Evolutionary conservation across 129 eudicot species (phyloP).

Genomic region (Ambrosia trifida): DNA sequence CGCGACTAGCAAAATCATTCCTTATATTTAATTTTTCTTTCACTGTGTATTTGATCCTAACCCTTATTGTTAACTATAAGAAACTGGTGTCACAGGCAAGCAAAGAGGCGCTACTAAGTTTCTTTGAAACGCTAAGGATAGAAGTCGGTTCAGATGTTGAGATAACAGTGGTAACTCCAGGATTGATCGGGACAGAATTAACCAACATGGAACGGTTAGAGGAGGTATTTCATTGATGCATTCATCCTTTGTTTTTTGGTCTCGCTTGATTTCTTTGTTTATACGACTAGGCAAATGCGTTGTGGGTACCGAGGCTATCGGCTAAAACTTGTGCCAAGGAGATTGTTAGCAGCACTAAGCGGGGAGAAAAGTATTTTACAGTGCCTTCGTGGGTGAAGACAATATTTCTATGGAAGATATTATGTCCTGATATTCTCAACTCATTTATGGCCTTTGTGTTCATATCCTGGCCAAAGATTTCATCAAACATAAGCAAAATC

Average conservation of each 20-base stretch:
- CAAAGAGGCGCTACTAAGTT: slow-evolving; percentile 34
- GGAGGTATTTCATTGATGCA: slow-evolving; percentile 6
- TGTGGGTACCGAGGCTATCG: slow-evolving; percentile 36
- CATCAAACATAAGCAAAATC: slow-evolving; percentile 24
- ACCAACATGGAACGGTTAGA: slow-evolving; percentile 5
- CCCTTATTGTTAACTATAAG: neutral
- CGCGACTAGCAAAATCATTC: no score
- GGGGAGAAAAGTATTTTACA: slow-evolving; percentile 54
- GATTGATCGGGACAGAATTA: slow-evolving; percentile 24
- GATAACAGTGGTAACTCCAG: slow-evolving; percentile 25
- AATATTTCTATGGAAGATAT: slow-evolving; percentile 37
- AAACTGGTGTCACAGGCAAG: slow-evolving; percentile 24
- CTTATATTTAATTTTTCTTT: no score
- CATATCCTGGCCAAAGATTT: slow-evolving; percentile 35
- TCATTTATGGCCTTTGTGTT: slow-evolving; percentile 37
- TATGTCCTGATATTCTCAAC: slow-evolving; percentile 47
- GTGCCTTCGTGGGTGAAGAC: slow-evolving; percentile 57
- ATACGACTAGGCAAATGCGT: slow-evolving; percentile 35
- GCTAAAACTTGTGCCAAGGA: slow-evolving; percentile 48
- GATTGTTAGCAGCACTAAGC: slow-evolving; percentile 56
- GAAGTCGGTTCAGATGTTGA: slow-evolving; percentile 30
- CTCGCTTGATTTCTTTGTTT: neutral
- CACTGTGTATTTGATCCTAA: no score
- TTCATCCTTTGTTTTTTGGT: neutral
- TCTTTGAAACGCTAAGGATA: slow-evolving; percentile 28